A percentile compares a stretch with the other conserved stretches of the same genome.
phyloP scores from a whole-genome alignment of 148 eudicot genomes.

The Spergularia bocconei region DNA sequence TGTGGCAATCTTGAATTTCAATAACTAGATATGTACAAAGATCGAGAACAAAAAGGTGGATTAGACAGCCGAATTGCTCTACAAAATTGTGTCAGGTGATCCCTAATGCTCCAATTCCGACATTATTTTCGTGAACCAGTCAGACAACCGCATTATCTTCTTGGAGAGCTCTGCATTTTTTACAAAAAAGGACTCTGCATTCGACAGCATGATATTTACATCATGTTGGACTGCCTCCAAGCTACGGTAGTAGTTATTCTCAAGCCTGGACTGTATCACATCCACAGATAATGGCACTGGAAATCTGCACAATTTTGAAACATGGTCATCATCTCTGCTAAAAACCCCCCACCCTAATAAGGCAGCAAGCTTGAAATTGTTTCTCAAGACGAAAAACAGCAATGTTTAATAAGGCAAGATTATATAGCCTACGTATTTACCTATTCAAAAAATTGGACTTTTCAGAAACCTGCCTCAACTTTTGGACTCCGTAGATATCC shows the following conservation, averaged over 20 bases:
- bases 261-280: constrained; percentile 69
- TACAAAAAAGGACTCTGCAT: constrained; percentile 62
- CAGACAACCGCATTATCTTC: constrained; percentile 63
- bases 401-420: not conserved
- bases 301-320: constrained; percentile 55
- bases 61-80: constrained; percentile 31
- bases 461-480: constrained; percentile 67
- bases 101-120: constrained; percentile 50
- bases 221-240: constrained; percentile 83
- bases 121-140: constrained; percentile 60
- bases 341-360: not conserved
- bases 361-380: not conserved
- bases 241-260: constrained; percentile 80
- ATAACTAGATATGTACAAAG: constrained; percentile 31
- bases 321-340: not conserved
- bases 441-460: constrained; percentile 71
- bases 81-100: constrained; percentile 49
- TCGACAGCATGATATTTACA: constrained; percentile 54
- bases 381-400: not conserved
- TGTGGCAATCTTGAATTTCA: constrained; percentile 3
- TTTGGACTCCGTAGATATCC: constrained; percentile 81
- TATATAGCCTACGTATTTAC: constrained; percentile 27
- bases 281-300: constrained; percentile 84
- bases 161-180: constrained; percentile 53
- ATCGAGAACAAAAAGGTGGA: constrained; percentile 15